Base-by-base conservation (phyloP, 306 rosid species). In the Casuarina equisetifolia region DNA sequence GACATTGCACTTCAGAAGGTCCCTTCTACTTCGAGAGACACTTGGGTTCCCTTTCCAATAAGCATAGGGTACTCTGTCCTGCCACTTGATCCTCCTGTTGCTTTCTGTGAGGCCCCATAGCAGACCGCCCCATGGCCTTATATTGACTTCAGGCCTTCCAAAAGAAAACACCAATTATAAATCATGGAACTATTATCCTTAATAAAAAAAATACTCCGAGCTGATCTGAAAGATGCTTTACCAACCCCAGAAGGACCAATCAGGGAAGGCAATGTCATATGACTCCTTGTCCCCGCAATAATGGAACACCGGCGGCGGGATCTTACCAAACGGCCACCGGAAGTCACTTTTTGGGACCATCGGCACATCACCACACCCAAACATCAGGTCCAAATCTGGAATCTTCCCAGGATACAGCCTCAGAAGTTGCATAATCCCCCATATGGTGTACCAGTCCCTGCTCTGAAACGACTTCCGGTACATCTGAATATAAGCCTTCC, bases 201-300 rank as follows among this genome's bases (percentile, higher is more conserved):
- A 38, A 11, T 39, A 19, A 45, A 25, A 25, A 25, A 25, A n/a
- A 42, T 25, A 68, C 20, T 42, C 1, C 42, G 10, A 68, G 11
- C 4, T 16, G 43, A 40, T 44, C n/a, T 69, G 38, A 69, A 48
- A 9, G 20, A 51, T 20, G 57, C 76, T 73, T 80, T 88, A 88
- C 91, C 91, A 85, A 64, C 89, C 91, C 91, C 89, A 88, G 84
- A 83, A 88, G 79, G 86, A 42, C 91, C 91, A 88, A 1, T 88
- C 91, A 51, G 91, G 91, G 70, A 88, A 85, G 40, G 81, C 87
- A 70, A 88, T 85, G 20, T 88, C 91, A 32, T 69, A 58, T 1
- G 84, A 50, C 12, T 72, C 12, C 2, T 81, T 61, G 0, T 83
- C 69, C 25, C 79, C 87, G 79, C 91, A 83, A 2, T 85, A 88